Evolutionary conservation across 805 yeast genomes (phyloP), one percentile per base, ranked within the genome.

Genomic region (Wickerhamomyces subpelliculosus): DNA sequence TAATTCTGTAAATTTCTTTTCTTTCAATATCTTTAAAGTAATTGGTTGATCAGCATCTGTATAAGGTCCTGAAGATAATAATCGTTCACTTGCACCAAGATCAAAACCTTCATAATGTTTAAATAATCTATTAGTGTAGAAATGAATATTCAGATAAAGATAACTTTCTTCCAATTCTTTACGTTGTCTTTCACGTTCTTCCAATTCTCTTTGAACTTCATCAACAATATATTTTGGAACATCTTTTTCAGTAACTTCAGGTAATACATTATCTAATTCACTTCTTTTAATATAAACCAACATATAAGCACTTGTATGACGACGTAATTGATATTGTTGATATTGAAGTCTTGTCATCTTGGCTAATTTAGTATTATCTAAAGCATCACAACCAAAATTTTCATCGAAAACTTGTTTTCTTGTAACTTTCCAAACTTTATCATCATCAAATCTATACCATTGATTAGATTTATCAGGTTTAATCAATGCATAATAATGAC

Each of bases 251-350:
- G 62, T 49, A 4, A 72, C 74, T 1, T 74, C 78, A 11, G 76
- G 78, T 41, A 93, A 67, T 13, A 90, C 68, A 11, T 69, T 70
- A 2, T 66, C 68, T 27, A 77, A 59, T 28, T 73, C 73, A 3
- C 73, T 63, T 53, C 84, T 78, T 38, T 95, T 72, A 45, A 89
- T 73, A 56, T 93, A 93, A 3, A 93, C 97, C 61, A 93, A 73
- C 98, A 93, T 93, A 55, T 93, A 93, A 2, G 98, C 98, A 30
- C 93, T 85, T 0, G 97, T 89, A 27, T 87, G 93, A 34, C 96
- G 77, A 47, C 85, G 75, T 22, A 84, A 64, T 32, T 72, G 68
- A 41, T 81, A 80, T 35, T 72, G 80, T 43, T 77, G 78, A 39
- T 76, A 81, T 45, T 82, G 81, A 13, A 63, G 62, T 49, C 82